Percentiles rank a stretch among this genome's conserved stretches.
Evolutionary conservation across 192 early-diverging fungal genomes (phyloP).

Genomic region (Linnemannia schmuckeri): DNA sequence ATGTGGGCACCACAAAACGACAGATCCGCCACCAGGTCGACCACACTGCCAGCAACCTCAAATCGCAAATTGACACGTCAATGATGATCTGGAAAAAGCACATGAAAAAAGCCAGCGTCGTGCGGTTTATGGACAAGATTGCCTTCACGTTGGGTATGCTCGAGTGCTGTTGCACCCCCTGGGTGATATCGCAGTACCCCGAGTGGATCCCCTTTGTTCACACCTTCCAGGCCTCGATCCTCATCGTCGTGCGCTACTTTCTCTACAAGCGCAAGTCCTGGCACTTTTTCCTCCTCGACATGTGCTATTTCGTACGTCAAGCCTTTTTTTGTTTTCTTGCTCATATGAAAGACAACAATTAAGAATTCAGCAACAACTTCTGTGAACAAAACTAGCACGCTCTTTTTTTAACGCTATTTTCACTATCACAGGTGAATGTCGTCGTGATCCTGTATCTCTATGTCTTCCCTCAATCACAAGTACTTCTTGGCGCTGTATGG

Average conservation of each 20-base stretch:
- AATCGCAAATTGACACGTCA: conserved; percentile 45
- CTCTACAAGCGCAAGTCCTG: conserved; percentile 68
- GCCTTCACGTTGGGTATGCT: conserved; percentile 76
- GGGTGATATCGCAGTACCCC: conserved; percentile 62
- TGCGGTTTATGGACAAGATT: conserved; percentile 70
- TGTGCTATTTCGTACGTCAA: conserved; percentile 66
- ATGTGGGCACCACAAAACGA: conserved; percentile 43
- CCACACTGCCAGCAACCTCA: conserved; percentile 30
- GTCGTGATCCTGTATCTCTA: conserved; percentile 68
- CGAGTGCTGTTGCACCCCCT: conserved; percentile 72
- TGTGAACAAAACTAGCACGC: neutral
- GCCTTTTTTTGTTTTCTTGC: neutral
- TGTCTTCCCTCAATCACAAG: conserved; percentile 58
- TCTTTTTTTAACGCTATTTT: neutral
- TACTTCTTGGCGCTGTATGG: conserved; percentile 47
- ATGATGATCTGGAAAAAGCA: conserved; percentile 41
- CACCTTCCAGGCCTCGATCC: conserved; percentile 56
- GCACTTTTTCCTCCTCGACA: conserved; percentile 74
- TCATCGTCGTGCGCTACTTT: conserved; percentile 63
- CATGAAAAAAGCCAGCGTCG: conserved; percentile 60
- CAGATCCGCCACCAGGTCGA: conserved; percentile 44
- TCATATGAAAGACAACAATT: neutral
- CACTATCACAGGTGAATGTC: conserved; percentile 60
- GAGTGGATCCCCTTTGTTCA: conserved; percentile 71
- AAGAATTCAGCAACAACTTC: neutral